Conservation (phyloP, 73 alveolate genomes). For the Paramecium sonneborni region DNA sequence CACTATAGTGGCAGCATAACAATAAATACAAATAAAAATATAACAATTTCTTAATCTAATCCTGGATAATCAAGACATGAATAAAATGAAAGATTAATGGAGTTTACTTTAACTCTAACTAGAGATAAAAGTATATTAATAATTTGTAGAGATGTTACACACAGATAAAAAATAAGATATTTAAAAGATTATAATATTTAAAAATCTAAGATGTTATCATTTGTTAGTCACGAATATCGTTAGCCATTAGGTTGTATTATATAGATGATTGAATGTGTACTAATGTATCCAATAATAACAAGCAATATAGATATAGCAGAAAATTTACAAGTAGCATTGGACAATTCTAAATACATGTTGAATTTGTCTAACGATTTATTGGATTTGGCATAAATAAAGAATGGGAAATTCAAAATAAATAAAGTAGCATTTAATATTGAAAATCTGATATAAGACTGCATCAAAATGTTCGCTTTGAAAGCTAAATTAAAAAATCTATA, state of each 20-base stretch:
- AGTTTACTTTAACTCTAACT: background rate
- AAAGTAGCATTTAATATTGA: background rate
- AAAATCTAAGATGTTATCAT: conserved; percentile 53
- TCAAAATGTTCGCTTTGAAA: conserved; percentile 55
- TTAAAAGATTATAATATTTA: background rate
- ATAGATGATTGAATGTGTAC: conserved; percentile 42
- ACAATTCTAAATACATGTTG: conserved; percentile 47
- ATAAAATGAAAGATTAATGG: background rate
- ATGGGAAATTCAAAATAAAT: conserved; percentile 31
- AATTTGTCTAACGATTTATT: conserved; percentile 54
- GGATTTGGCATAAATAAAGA: conserved; percentile 61
- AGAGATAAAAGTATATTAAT: background rate
- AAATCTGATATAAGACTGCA: background rate
- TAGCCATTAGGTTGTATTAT: conserved; percentile 48
- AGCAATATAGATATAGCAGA: background rate
- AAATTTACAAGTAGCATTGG: conserved; percentile 19
- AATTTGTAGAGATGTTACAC: conserved; percentile 37
- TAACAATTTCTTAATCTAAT: background rate
- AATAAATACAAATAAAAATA: background rate
- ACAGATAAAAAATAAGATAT: conserved; percentile 13
- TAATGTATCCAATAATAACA: background rate
- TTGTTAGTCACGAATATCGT: conserved; percentile 57
- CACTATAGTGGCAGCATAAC: background rate
- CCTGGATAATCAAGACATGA: background rate
- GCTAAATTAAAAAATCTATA: conserved; percentile 21